Base-by-base conservation (phyloP, 257 asterid species). In the Penstemon barbatus region DNA sequence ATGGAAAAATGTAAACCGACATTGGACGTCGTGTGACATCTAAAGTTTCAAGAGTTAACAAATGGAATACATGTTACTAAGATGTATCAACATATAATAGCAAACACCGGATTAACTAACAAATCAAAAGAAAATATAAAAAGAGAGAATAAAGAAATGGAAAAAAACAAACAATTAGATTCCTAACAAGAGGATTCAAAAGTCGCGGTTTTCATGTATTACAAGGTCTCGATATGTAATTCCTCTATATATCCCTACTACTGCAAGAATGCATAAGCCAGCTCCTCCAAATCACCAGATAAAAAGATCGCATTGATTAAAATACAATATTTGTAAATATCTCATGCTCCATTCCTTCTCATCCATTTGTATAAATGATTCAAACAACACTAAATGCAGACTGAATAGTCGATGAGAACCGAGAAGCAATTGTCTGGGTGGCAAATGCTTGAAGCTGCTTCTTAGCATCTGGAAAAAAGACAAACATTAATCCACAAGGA, bases 391-490 rank as follows among this genome's bases (percentile, higher is more conserved):
- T 91, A 66, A 94, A 91, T 50, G 97, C 99, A 0, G 99, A 83
- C 54, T 91, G 97, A 70, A 94, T 75, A 19, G 96, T 87, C 6
- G 97, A 90, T 37, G 91, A 71, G 77, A 93, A 75, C 43, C 96
- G 92, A 76, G 96, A 84, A 70, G 99, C 88, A 45, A 94, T 72
- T 50, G 97, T 89, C 86, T 91, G 95, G 33, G 97, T 69, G 18
- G 99, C 97, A 73, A 94, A 94, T 67, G 89, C 86, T 76, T 94
- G 97, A 68, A 94, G 87, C 96, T 94, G 97, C 84, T 91, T 87
- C 93, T 86, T 94, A 71, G 97, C 97, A 85, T 91, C 99, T 91
- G 99, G 52, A 43, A 69, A 39, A 66, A 55, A 65, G 50, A 50
- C 9, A 43, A 42, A 55, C 3, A 25, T 25, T 25, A 25, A 25